Percentiles rank a stretch among this genome's conserved stretches.
phyloP scores from a whole-genome alignment of 768 basidiomycete species.

The Hysterangium stoloniferum region DNA sequence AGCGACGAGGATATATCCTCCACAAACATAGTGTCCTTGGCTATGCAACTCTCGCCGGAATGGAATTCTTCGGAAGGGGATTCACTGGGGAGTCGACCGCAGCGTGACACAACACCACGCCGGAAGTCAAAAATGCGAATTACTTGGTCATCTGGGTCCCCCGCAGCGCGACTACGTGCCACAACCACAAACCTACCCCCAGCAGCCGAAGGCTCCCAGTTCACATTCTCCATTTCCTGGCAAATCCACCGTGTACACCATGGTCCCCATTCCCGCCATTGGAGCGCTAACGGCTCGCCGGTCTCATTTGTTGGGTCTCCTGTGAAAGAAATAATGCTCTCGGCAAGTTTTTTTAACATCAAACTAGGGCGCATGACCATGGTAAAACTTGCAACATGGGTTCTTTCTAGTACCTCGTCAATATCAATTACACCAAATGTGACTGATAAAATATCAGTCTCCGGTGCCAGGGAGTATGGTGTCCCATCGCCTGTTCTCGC shows the following conservation, averaged over 20 bases:
- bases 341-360: slow-evolving; percentile 4
- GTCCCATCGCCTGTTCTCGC: slow-evolving; percentile 8
- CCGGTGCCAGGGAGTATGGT: slow-evolving; percentile 2
- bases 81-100: neutral
- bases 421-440: neutral
- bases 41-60: neutral
- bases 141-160: neutral
- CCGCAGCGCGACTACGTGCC: neutral
- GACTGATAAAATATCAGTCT: neutral
- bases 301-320: neutral
- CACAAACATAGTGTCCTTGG: slow-evolving; percentile 1
- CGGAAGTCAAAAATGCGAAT: slow-evolving; percentile 10
- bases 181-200: slow-evolving; percentile 7
- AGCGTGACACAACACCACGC: neutral
- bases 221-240: neutral
- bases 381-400: neutral
- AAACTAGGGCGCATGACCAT: slow-evolving; percentile 8
- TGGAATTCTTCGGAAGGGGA: neutral
- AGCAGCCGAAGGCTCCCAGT: neutral
- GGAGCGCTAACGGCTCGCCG: neutral
- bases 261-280: slow-evolving; percentile 6
- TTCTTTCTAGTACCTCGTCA: neutral
- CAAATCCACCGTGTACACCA: slow-evolving; percentile 6
- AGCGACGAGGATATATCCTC: neutral
- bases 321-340: neutral